Base-by-base conservation (phyloP, 371 early-diverging fungal genomes). In the Blakeslea trispora region DNA sequence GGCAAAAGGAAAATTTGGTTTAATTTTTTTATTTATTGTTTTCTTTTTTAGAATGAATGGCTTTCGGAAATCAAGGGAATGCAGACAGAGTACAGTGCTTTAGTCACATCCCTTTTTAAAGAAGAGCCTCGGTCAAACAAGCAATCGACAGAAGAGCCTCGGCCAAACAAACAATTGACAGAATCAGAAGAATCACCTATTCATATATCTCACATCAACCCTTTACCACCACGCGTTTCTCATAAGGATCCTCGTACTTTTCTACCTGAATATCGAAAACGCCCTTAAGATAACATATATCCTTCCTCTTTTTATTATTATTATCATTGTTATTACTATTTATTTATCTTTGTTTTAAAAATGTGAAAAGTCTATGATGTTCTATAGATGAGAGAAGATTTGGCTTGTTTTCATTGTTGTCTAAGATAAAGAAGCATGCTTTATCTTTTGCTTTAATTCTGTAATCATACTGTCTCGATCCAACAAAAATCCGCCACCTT, bases 401-500 rank as follows among this genome's bases (percentile, higher is more conserved):
- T 55, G 37, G 11, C 9, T 23, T 55, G 37, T 39, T 40, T 44
- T 23, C 18, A 35, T 19, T 37, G 35, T 45, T 21, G 34, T 28
- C 10, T 34, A 35, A 8, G 39, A 15, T 18, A 35, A 35, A 51
- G 5, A 40, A 22, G 7, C 5, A 14, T 46, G 4, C 37, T 50
- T 46, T 8, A 64, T 53, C 42, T 47, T 69, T 21, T 45, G 31
- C 43, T 82, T 72, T 45, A 92, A 46, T 67, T 86, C 83, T 1
- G 69, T 41, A 32, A 90, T 74, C 88, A 93, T 84, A 22, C 89
- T 82, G 3, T 59, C 47, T 39, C 90, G 79, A 39, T 70, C 55
- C 17, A 86, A 69, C 10, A 70, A 60, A 4, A 74, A 49, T 17
- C 91, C 92, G 45, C 79, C 79, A 17, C 74, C 75, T 69, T 85